Percentiles rank a stretch among this genome's conserved stretches.
These are phyloP conservation scores for Aspergillus sclerotialis DNA, from an alignment of 2,329 filamentous ascomycete genomes.

Conservation along the genomic window DNA sequence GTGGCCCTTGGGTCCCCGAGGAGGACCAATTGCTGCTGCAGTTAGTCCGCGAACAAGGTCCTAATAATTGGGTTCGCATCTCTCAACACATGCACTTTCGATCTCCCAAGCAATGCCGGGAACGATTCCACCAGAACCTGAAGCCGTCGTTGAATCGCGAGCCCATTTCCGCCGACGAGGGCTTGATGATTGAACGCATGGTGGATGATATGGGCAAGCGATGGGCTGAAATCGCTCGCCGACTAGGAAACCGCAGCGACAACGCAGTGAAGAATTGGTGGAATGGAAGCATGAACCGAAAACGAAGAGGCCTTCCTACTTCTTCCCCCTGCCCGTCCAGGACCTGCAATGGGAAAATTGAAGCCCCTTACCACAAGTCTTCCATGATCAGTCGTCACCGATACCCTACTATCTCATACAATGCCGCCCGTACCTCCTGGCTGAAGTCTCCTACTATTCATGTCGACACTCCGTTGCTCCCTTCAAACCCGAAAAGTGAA, in stretches of 20 bases:
- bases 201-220: slow-evolving; percentile 74
- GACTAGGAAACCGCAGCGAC: slow-evolving; percentile 77
- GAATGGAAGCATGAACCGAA: slow-evolving; percentile 86
- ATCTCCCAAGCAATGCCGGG: slow-evolving; percentile 89
- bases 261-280: slow-evolving; percentile 98
- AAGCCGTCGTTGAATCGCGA: slow-evolving; percentile 68
- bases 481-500: not conserved
- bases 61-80: slow-evolving; percentile 87
- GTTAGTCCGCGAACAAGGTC: slow-evolving; percentile 64
- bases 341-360: slow-evolving; percentile 30
- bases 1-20: slow-evolving; percentile 75
- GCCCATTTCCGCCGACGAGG: slow-evolving; percentile 66
- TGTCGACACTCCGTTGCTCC: slow-evolving; percentile 18
- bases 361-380: slow-evolving; percentile 30
- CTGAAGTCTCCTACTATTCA: slow-evolving; percentile 10
- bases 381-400: slow-evolving; percentile 22
- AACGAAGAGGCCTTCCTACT: slow-evolving; percentile 44
- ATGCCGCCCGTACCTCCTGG: slow-evolving; percentile 15
- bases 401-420: slow-evolving; percentile 18
- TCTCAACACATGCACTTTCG: slow-evolving; percentile 67
- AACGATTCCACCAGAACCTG: slow-evolving; percentile 89
- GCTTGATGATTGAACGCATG: slow-evolving; percentile 65
- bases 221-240: slow-evolving; percentile 87
- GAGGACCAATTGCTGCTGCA: slow-evolving; percentile 67
- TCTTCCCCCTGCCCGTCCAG: slow-evolving; percentile 30